Base-by-base conservation (phyloP, 805 yeast genomes). In the Yarrowia yakushimensis region DNA sequence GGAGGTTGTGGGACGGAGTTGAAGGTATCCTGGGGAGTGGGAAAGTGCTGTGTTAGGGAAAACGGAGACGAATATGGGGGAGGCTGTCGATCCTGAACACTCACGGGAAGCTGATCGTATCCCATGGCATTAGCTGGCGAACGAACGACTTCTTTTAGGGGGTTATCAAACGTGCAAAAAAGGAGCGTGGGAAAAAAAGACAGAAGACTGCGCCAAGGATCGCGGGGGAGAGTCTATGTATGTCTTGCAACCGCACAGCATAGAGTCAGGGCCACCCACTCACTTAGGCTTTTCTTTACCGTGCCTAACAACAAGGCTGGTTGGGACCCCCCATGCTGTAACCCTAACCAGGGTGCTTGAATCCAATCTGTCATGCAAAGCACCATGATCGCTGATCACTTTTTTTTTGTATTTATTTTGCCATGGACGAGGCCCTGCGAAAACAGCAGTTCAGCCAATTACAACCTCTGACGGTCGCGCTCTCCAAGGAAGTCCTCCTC, bases 1-100 rank as follows among this genome's bases (percentile, higher is more conserved):
- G 59, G 59, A 6, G 59, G 59, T 25, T 33, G 59, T 15, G 42
- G 43, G 25, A 36, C 59, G 18, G 59, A 36, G 31, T n/a, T 52
- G 59, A 52, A 52, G 37, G 61, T 39, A 37, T 55, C 61, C 15
- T 11, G 37, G 23, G 61, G 61, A 18, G 61, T 39, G 48, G 61
- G 61, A 55, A 55, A 55, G 48, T 55, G 61, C 61, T 55, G 61
- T 39, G 46, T 55, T 39, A 41, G 46, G 60, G 48, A 55, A 55
- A 39, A 39, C 9, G 39, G 48, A 22, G 48, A 43, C 23, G 39
- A 28, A 30, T 34, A 39, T 6, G 34, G 39, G 39, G 55, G 55
- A 15, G 37, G 55, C 10, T 31, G 28, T 39, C 30, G 48, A 15
- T 54, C 36, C 30, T n/a, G 61, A 4, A 39, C 48, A 55, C 61